Evolutionary conservation across 1,284 basidiomycete genomes (phyloP), one percentile per base, ranked within the genome.

Genomic region (Tremellales sp.): DNA sequence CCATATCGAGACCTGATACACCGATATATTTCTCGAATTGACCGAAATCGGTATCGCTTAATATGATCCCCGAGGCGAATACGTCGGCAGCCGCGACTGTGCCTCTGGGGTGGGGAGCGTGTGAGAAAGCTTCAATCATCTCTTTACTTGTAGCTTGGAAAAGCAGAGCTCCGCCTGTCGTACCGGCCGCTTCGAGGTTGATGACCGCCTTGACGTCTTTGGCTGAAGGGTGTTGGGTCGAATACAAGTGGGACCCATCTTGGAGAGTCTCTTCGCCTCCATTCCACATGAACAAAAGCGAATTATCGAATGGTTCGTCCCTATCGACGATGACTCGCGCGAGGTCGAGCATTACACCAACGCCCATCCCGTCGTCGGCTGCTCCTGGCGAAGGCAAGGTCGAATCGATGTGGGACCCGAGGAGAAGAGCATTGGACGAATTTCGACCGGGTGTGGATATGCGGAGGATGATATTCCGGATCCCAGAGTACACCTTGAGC

Each of bases 91-190:
- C 94, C 39, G 91, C 81, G 50, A 97, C 83, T 0, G 90, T 93
- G 1, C 91, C 96, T 49, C 86, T 89, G 0, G 91, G 94, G 62
- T 84, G 77, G 3, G 92, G 91, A 0, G 89, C 88, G 58, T 85
- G 80, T 0, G 85, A 82, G 66, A 94, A 97, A 0, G 90, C 92
- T 52, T 87, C 80, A 17, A 97, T 88, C 90, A 98, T 96, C 67
- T 92, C 84, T 56, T 87, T 82, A 12, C 87, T 91, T 0, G 90
- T 97, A 0, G 94, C 94, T 76, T 98, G 94, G 79, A 98, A 98
- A 12, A 97, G 80, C 7, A 97, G 77, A 62, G 93, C 90, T 21
- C 84, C 86, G 0, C 94, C 93, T 4, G 82, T 85, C 0, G 85
- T 85, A 0, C 94, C 94, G 35, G 90, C 92, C 39, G 91, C 89